Percentiles rank a stretch among this genome's conserved stretches.
Conservation (phyloP, 441 rosid species). For the Geranium incanum region DNA sequence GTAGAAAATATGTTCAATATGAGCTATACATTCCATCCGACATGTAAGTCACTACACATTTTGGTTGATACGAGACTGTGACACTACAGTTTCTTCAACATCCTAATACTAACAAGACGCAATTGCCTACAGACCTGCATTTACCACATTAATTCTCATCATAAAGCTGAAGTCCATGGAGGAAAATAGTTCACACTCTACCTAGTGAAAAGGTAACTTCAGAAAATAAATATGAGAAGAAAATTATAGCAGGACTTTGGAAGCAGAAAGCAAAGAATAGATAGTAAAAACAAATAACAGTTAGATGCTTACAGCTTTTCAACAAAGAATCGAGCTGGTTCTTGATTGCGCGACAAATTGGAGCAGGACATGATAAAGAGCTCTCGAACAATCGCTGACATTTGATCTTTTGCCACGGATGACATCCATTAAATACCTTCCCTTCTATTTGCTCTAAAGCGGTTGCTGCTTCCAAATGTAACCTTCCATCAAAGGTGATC, state of each 20-base stretch:
- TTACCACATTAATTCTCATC: neutral
- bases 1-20: too few species aligned
- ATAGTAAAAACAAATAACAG: slow-evolving; percentile 34
- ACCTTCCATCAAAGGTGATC: slow-evolving; percentile 60
- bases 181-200: too few species aligned
- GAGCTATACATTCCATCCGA: too few species aligned
- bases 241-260: neutral
- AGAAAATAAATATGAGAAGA: neutral
- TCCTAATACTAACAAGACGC: too few species aligned
- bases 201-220: neutral
- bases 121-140: neutral
- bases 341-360: slow-evolving; percentile 44
- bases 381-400: slow-evolving; percentile 62
- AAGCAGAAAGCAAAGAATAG: neutral
- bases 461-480: slow-evolving; percentile 72
- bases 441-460: slow-evolving; percentile 68
- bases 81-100: too few species aligned
- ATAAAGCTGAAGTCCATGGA: neutral
- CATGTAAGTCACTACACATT: too few species aligned
- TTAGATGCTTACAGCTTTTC: slow-evolving; percentile 29
- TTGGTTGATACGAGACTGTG: neutral
- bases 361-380: slow-evolving; percentile 48
- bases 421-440: slow-evolving; percentile 47
- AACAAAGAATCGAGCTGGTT: slow-evolving; percentile 40
- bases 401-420: slow-evolving; percentile 58